Evolutionary conservation across 2,329 filamentous ascomycete species (phyloP).

Genomic region (Hypoxylon sp.): DNA sequence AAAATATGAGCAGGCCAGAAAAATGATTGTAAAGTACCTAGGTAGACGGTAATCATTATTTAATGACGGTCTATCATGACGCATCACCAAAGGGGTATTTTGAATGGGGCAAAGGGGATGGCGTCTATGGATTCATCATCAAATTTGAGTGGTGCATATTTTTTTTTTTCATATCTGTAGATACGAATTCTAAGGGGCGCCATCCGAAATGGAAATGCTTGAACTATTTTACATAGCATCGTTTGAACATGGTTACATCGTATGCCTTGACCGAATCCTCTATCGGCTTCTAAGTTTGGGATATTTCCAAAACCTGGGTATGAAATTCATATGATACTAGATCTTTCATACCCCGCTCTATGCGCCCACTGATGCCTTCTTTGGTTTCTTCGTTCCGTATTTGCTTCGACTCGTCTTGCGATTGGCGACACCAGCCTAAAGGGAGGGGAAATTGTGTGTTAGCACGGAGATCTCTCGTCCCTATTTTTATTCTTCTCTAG

Average conservation of each 20-base stretch:
- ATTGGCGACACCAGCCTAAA: conserved; percentile 87
- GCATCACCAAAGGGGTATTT: conserved; percentile 26
- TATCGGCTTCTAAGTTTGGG: background rate
- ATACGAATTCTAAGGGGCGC: conserved; percentile 32
- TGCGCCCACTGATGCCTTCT: conserved; percentile 71
- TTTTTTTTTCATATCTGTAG: conserved; percentile 37
- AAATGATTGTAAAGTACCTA: conserved; percentile 31
- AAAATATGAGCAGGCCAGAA: background rate
- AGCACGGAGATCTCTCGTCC: too few species aligned
- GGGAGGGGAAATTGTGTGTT: too few species aligned
- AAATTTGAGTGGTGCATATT: too few species aligned
- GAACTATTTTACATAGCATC: conserved; percentile 21
- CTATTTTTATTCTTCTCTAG: background rate
- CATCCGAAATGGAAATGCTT: conserved; percentile 33
- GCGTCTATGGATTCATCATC: conserved; percentile 42
- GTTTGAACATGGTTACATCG: conserved; percentile 37
- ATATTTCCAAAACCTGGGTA: too few species aligned
- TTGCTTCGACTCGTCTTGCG: conserved; percentile 88
- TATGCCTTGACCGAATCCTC: background rate
- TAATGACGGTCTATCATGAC: conserved; percentile 37
- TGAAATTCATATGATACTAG: background rate
- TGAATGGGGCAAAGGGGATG: conserved; percentile 35
- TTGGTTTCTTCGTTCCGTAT: conserved; percentile 98
- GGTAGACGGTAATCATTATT: conserved; percentile 31
- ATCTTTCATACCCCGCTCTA: conserved; percentile 10